Conservation (phyloP, 306 rosid genomes). For the Pyrus communis region DNA sequence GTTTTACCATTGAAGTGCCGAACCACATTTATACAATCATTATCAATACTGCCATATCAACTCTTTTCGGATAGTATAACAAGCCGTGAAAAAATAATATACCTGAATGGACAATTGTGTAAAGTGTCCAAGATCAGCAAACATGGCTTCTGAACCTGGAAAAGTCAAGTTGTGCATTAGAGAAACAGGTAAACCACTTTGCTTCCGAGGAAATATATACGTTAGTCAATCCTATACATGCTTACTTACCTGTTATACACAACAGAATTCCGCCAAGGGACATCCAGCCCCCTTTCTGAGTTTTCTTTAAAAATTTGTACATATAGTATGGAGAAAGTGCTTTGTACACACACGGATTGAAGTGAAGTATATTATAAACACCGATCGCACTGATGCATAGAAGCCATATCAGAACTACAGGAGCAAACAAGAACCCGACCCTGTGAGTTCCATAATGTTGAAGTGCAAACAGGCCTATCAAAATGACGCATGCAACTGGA, state of each 20-base stretch:
- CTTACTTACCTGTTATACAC: conserved; percentile 71
- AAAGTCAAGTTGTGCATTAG: conserved; percentile 7
- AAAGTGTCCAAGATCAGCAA: conserved; percentile 98
- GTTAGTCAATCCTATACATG: conserved; percentile 15
- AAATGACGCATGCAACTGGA: conserved; percentile 72
- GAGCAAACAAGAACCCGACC: conserved; percentile 92
- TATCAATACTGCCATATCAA: neutral
- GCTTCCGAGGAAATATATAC: conserved; percentile 7
- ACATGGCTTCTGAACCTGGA: conserved; percentile 96
- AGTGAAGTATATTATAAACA: conserved; percentile 69
- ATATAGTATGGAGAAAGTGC: conserved; percentile 83
- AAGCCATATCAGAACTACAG: conserved; percentile 77
- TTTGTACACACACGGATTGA: conserved; percentile 57
- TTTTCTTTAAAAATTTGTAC: conserved; percentile 54
- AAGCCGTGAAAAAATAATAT: neutral
- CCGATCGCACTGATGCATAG: conserved; percentile 77
- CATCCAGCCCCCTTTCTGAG: conserved; percentile 72
- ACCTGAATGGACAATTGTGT: conserved; percentile 89
- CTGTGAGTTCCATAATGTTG: conserved; percentile 95
- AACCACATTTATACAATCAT: neutral
- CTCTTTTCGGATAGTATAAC: neutral
- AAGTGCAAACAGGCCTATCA: conserved; percentile 81
- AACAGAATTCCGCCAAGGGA: conserved; percentile 90
- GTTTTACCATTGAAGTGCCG: neutral
- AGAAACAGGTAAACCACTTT: conserved; percentile 3